Evolutionary conservation across 163 green algal genomes (phyloP).

Genomic region (Dunaliella salina): DNA sequence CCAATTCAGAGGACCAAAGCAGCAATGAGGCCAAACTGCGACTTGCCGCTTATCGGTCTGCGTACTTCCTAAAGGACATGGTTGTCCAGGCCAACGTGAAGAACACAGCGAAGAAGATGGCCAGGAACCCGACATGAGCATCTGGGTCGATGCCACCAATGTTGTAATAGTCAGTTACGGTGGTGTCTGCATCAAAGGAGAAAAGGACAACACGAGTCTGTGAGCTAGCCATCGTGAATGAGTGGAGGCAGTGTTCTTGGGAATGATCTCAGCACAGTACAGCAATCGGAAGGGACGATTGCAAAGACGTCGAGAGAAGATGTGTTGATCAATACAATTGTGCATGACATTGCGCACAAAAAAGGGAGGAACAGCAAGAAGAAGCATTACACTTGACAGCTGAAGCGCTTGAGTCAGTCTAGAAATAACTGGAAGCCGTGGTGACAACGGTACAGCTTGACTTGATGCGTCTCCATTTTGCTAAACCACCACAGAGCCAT

Average conservation of each 20-base stretch:
- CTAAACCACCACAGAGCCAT: no score
- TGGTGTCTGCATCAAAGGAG: neutral
- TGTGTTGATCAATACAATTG: neutral
- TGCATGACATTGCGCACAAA: no score
- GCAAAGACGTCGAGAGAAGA: no score
- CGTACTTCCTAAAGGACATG: slow-evolving; percentile 25
- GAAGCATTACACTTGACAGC: no score
- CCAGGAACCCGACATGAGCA: slow-evolving; percentile 59
- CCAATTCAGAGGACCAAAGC: neutral
- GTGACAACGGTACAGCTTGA: no score
- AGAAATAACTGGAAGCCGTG: no score
- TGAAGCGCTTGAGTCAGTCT: no score
- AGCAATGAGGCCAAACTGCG: neutral
- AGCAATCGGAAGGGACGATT: neutral
- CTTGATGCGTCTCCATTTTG: no score
- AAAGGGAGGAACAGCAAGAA: no score
- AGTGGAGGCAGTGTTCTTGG: no score
- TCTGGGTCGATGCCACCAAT: slow-evolving; percentile 54
- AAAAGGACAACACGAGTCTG: slow-evolving; percentile 5
- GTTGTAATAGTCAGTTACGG: slow-evolving; percentile 56
- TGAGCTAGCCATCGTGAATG: neutral
- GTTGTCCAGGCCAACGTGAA: slow-evolving; percentile 36
- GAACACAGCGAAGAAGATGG: slow-evolving; percentile 54
- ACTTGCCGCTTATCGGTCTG: neutral
- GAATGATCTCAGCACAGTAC: neutral